Percentiles rank a stretch among this genome's conserved stretches.
Conservation (phyloP, 805 yeast species). For the Candida ipomoeae region DNA sequence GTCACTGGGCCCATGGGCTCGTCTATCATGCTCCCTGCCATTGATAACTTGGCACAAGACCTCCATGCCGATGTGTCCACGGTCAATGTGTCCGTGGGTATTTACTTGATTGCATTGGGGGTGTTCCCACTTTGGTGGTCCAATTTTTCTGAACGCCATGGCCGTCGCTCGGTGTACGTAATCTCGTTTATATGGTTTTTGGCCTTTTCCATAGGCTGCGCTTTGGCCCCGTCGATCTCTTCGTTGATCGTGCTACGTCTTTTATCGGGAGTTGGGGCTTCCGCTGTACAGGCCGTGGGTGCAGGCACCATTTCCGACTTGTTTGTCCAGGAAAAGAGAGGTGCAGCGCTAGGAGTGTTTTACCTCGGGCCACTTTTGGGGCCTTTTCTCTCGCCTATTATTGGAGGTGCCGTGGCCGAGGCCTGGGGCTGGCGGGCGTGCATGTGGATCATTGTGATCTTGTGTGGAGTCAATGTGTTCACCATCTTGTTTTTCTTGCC, state of each 20-base stretch:
- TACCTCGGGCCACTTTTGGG: constrained; percentile 81
- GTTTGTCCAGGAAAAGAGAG: constrained; percentile 63
- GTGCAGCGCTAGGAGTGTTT: constrained; percentile 73
- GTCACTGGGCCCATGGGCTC: constrained; percentile 88
- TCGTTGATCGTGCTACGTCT: constrained; percentile 66
- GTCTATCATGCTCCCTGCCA: constrained; percentile 76
- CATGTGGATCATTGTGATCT: constrained; percentile 75
- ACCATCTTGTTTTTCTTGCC: constrained; percentile 60
- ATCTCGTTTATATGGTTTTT: constrained; percentile 59
- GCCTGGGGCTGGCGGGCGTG: constrained; percentile 87
- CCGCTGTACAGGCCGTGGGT: constrained; percentile 77
- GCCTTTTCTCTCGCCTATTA: constrained; percentile 73
- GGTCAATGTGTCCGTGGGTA: constrained; percentile 77
- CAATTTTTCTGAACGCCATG: constrained; percentile 66
- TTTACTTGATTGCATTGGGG: constrained; percentile 70
- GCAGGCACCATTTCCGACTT: constrained; percentile 85
- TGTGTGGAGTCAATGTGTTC: constrained; percentile 52
- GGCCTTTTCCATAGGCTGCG: constrained; percentile 69
- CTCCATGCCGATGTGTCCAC: constrained; percentile 54
- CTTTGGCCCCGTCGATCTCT: constrained; percentile 57
- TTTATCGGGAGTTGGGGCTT: constrained; percentile 77
- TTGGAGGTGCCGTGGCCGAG: constrained; percentile 68
- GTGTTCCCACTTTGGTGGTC: constrained; percentile 90
- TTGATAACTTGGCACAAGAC: constrained; percentile 51
- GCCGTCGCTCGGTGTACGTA: constrained; percentile 71